phyloP scores from a whole-genome alignment of 768 basidiomycete genomes.

The Leccinum broughii region DNA sequence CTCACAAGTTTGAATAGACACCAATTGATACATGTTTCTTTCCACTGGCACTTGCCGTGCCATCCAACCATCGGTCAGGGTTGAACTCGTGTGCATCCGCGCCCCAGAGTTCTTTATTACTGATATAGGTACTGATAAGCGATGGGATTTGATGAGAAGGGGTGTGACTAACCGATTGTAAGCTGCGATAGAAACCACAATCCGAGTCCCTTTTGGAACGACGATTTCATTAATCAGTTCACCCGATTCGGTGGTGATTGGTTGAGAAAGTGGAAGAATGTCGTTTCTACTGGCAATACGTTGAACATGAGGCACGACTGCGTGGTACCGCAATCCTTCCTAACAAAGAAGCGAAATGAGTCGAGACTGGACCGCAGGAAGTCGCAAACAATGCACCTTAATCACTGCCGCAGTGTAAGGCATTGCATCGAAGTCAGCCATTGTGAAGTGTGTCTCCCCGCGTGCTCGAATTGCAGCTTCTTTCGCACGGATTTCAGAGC shows the following conservation, averaged over 20 bases:
- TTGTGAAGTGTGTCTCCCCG: slow-evolving; percentile 13
- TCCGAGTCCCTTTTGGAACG: slow-evolving; percentile 50
- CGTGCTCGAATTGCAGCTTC: slow-evolving; percentile 4
- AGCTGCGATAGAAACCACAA: slow-evolving; percentile 53
- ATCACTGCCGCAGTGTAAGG: slow-evolving; percentile 41
- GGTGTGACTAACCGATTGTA: slow-evolving; percentile 48
- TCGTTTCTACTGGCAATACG: slow-evolving; percentile 54
- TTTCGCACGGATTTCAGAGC: slow-evolving; percentile 32
- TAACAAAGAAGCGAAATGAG: slow-evolving; percentile 18
- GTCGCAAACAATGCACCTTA: slow-evolving; percentile 29
- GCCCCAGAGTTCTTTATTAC: slow-evolving; percentile 33
- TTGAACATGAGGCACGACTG: slow-evolving; percentile 53
- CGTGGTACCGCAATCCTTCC: slow-evolving; percentile 51
- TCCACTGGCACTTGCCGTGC: slow-evolving; percentile 15
- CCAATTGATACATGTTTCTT: slow-evolving; percentile 27
- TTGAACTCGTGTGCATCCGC: slow-evolving; percentile 35
- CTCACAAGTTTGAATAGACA: slow-evolving; percentile 34
- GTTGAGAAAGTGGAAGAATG: slow-evolving; percentile 57
- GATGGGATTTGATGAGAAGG: neutral
- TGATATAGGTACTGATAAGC: slow-evolving; percentile 7
- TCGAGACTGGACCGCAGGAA: slow-evolving; percentile 15
- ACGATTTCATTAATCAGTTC: slow-evolving; percentile 43
- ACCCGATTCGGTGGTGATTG: slow-evolving; percentile 48
- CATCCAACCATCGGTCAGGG: slow-evolving; percentile 30
- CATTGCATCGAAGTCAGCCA: slow-evolving; percentile 52